Base-by-base conservation (phyloP, 2,329 filamentous ascomycete species). In the Cladosporium halotolerans region DNA sequence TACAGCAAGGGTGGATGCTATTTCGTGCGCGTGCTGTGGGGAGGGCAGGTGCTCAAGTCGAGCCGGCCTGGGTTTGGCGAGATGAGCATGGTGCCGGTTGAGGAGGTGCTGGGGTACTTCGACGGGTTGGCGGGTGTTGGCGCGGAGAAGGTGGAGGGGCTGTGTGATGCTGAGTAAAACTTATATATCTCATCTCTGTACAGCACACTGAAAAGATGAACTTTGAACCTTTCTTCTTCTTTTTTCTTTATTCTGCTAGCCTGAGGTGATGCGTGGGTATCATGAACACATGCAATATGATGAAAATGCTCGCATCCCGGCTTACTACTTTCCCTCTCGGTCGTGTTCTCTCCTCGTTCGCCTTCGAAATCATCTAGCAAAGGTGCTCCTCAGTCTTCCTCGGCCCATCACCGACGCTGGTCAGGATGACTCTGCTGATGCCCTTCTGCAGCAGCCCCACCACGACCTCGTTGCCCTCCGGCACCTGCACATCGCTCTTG, bases 401-500 rank as follows among this genome's bases (percentile, higher is more conserved):
- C 0, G 93, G 93, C 0, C 92, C 93, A 68, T 95, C 89, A 1
- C 93, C 93, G 41, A 99, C 93, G 49, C 85, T 80, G 1, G 95
- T 97, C 74, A 91, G 75, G 61, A 99, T 99, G 36, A 99, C 85
- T 58, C 91, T 82, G 71, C 85, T 89, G 4, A 99, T 84, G 23
- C 93, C 93, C 39, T 83, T 80, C 73, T 84, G 84, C 60, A 99
- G 71, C 34, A 69, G 57, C 36, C 68, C 66, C 3, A 69, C 68
- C n/a, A 85, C 79, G 49, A 80, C 75, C 58, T 84, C 80, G 42
- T 90, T 83, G 16, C 62, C 64, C 23, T 91, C 72, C 44, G 78
- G 73, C n/a, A 82, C 76, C 70, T 73, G 2, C 56, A 76, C 70
- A 32, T 70, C 65, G n/a, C 68, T 76, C 61, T 82, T 74, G 10